These are phyloP conservation scores for Paecilomyces sp. DNA, from an alignment of 2,329 filamentous ascomycete genomes.

Conservation along the genomic window DNA sequence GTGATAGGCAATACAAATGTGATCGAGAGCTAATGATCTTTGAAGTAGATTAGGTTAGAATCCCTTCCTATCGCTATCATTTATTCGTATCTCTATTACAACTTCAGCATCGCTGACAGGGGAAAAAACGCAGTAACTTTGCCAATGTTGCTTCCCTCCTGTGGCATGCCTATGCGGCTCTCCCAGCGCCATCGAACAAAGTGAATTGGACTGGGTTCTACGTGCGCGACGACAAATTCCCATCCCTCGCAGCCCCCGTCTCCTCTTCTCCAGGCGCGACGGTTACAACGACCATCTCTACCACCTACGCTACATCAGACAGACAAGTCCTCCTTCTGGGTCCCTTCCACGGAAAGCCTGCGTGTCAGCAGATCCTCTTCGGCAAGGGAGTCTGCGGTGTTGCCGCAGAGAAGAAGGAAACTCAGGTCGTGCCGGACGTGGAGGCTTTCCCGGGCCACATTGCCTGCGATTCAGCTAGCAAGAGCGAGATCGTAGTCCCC, in stretches of 20 bases:
- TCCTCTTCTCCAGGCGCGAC: constrained; percentile 15
- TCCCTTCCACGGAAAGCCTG: constrained; percentile 43
- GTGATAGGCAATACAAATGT: not conserved
- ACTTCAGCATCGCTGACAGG: not conserved
- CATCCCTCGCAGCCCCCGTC: constrained; percentile 15
- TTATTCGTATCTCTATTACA: not conserved
- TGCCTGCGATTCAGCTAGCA: constrained; percentile 42
- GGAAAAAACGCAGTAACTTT: constrained; percentile 28
- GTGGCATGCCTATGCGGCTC: constrained; percentile 40
- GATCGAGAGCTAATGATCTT: constrained; percentile 1
- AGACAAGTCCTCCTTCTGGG: constrained; percentile 34
- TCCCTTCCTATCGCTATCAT: not conserved
- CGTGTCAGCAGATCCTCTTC: constrained; percentile 41
- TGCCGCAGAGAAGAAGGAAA: constrained; percentile 32
- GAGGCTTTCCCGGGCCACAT: constrained; percentile 41
- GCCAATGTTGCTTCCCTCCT: constrained; percentile 43
- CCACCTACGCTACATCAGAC: constrained; percentile 13
- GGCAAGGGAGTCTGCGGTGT: constrained; percentile 42
- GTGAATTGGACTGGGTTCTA: constrained; percentile 47
- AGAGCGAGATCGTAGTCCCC: constrained; percentile 45
- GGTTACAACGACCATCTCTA: constrained; percentile 12
- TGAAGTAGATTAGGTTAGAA: constrained; percentile 24
- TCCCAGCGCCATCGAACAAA: constrained; percentile 34
- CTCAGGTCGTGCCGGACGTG: constrained; percentile 38
- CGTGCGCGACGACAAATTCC: constrained; percentile 37